These are phyloP conservation scores for Rhizodiscina lignyota DNA, from an alignment of 495 filamentous ascomycete species.

Conservation along the genomic window DNA sequence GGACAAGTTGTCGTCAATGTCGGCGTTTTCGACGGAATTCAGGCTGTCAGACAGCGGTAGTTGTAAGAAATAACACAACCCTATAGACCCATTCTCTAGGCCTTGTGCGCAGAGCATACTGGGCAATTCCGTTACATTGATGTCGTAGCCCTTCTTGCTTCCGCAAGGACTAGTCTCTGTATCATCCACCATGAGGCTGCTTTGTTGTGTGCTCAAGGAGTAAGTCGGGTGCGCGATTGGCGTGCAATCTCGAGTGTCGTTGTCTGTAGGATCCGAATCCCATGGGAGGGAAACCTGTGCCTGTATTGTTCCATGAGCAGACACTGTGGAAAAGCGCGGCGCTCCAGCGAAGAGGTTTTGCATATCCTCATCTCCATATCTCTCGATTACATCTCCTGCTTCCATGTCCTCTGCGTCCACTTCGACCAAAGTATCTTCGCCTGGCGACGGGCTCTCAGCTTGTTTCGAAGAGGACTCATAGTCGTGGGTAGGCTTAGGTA, in stretches of 20 bases:
- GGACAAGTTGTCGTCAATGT: constrained; percentile 14
- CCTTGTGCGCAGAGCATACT: constrained; percentile 64
- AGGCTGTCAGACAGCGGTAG: constrained; percentile 46
- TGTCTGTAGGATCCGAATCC: constrained; percentile 44
- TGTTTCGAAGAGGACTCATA: too few relatives aligned
- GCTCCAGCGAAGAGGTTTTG: constrained; percentile 62
- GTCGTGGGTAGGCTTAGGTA: too few relatives aligned
- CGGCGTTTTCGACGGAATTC: constrained; percentile 19
- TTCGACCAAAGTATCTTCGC: too few relatives aligned
- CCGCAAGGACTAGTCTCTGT: constrained; percentile 18
- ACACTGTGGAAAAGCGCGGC: constrained; percentile 46
- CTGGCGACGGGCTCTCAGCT: too few relatives aligned
- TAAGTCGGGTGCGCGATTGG: constrained; percentile 29
- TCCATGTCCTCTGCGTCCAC: too few relatives aligned
- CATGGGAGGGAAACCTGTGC: constrained; percentile 55
- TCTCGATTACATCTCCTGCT: too few relatives aligned
- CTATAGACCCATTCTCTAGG: constrained; percentile 55
- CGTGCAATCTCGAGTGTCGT: constrained; percentile 43
- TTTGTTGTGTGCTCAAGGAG: constrained; percentile 29
- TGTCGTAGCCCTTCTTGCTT: constrained; percentile 31
- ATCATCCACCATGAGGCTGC: constrained; percentile 22
- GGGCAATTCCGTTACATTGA: constrained; percentile 41
- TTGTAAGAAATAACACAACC: constrained; percentile 59
- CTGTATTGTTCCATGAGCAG: constrained; percentile 35
- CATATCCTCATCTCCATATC: constrained; percentile 43